These are phyloP conservation scores for Sicyos baderoa DNA, from an alignment of 306 rosid genomes.

Conservation along the genomic window DNA sequence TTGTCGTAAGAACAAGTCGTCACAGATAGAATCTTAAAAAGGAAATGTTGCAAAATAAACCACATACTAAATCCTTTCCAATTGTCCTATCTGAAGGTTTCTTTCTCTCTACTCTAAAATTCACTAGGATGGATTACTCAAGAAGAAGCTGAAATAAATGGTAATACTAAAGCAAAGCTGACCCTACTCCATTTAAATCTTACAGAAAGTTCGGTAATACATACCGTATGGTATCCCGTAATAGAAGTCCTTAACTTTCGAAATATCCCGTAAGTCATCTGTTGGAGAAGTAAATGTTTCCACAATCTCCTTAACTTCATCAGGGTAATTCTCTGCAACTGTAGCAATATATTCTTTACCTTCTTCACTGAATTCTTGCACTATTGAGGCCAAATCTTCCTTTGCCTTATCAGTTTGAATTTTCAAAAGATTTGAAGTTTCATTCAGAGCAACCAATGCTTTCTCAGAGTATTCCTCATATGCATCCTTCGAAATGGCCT, in stretches of 20 bases:
- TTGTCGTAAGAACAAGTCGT: slow-evolving; percentile 13
- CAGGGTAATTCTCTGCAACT: slow-evolving; percentile 69
- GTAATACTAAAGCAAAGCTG: not conserved
- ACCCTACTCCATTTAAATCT: slow-evolving; percentile 1
- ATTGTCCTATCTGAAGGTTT: slow-evolving; percentile 1
- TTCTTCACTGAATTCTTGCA: slow-evolving; percentile 62
- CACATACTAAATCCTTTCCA: not conserved
- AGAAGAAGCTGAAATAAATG: slow-evolving; percentile 6
- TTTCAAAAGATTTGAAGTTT: slow-evolving; percentile 63
- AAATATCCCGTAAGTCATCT: slow-evolving; percentile 49
- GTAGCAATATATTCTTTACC: slow-evolving; percentile 59
- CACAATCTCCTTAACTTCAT: slow-evolving; percentile 69
- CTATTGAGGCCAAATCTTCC: slow-evolving; percentile 48
- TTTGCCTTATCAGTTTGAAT: slow-evolving; percentile 69
- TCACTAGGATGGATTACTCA: not conserved
- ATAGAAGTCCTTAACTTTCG: slow-evolving; percentile 63
- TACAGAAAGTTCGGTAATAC: slow-evolving; percentile 22
- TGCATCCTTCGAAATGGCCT: slow-evolving; percentile 71
- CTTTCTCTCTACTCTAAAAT: not conserved
- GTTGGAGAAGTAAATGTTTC: slow-evolving; percentile 54
- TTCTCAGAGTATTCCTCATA: slow-evolving; percentile 70
- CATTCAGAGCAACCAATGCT: slow-evolving; percentile 54
- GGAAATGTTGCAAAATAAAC: not conserved
- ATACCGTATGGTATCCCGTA: slow-evolving; percentile 94
- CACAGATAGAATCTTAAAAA: not conserved